Conservation (phyloP, 2,329 filamentous ascomycete species). For the Nannizziopsis barbatae region DNA sequence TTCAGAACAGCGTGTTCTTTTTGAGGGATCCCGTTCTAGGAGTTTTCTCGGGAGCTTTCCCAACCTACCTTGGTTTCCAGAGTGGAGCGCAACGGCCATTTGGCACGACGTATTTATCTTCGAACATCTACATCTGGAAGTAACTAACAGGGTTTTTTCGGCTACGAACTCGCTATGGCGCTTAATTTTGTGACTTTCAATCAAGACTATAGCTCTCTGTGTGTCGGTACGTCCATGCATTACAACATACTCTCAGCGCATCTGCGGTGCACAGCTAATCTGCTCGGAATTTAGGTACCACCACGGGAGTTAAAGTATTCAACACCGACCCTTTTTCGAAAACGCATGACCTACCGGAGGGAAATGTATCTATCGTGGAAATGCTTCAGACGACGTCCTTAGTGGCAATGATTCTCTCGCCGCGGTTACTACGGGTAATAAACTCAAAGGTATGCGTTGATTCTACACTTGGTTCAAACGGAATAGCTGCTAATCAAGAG, state of each 20-base stretch:
- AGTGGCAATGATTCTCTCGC: constrained; percentile 84
- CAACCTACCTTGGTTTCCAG: neutral
- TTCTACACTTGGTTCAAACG: neutral
- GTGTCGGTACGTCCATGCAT: constrained; percentile 58
- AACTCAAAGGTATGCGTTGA: constrained; percentile 68
- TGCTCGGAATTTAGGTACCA: constrained; percentile 54
- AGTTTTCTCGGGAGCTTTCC: neutral
- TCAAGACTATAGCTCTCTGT: constrained; percentile 94
- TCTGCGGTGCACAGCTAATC: constrained; percentile 4
- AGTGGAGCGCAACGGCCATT: neutral
- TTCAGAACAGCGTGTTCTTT: too few relatives aligned
- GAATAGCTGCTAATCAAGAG: neutral
- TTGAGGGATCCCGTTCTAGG: too few relatives aligned
- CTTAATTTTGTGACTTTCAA: constrained; percentile 99
- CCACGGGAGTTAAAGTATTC: constrained; percentile 90
- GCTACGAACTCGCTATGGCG: constrained; percentile 41
- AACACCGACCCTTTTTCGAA: constrained; percentile 93
- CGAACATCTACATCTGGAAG: too few relatives aligned
- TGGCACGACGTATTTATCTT: too few relatives aligned
- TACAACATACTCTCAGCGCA: constrained; percentile 1
- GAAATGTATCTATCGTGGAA: constrained; percentile 90
- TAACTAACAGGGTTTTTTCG: too few relatives aligned
- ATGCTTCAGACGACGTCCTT: constrained; percentile 98
- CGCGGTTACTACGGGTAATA: constrained; percentile 83
- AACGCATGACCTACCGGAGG: constrained; percentile 87